Evolutionary conservation across 352 stramenopile genomes (phyloP).

Genomic region (Plasmopara viticola): DNA sequence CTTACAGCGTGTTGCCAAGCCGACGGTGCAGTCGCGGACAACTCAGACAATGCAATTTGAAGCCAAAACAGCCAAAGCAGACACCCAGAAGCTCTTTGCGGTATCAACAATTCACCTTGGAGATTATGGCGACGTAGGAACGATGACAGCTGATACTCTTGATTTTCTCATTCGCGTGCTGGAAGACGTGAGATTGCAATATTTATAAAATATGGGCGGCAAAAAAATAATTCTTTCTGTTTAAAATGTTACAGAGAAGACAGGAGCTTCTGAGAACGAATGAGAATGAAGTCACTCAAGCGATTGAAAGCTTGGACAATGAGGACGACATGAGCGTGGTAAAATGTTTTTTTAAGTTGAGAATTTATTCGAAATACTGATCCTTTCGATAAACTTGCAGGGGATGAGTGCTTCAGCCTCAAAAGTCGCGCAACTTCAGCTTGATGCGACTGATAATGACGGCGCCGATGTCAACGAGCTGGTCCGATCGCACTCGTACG

Average conservation of each 20-base stretch:
- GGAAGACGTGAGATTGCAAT: slow-evolving; percentile 35
- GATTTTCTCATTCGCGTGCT: slow-evolving; percentile 63
- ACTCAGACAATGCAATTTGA: slow-evolving; percentile 10
- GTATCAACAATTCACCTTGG: slow-evolving; percentile 21
- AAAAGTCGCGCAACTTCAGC: slow-evolving; percentile 5
- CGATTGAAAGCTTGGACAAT: background rate
- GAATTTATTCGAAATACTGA: too few species aligned
- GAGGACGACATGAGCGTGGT: too few species aligned
- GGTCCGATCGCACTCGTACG: slow-evolving; percentile 57
- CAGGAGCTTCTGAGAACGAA: slow-evolving; percentile 27
- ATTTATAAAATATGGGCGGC: background rate
- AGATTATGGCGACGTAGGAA: slow-evolving; percentile 35
- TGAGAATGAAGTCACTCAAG: slow-evolving; percentile 4
- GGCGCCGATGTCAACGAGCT: slow-evolving; percentile 12
- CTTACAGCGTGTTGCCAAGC: slow-evolving; percentile 2
- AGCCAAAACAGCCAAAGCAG: background rate
- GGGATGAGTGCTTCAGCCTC: background rate
- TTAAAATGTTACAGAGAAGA: slow-evolving; percentile 26
- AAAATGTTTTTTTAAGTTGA: too few species aligned
- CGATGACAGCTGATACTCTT: slow-evolving; percentile 59
- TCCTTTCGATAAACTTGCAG: background rate
- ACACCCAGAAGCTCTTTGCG: background rate
- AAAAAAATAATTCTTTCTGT: slow-evolving; percentile 3
- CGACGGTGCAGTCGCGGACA: slow-evolving; percentile 6
- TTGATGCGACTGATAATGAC: slow-evolving; percentile 7